phyloP scores from a whole-genome alignment of 176 grass and related monocot species.

The Ensete ventricosum region DNA sequence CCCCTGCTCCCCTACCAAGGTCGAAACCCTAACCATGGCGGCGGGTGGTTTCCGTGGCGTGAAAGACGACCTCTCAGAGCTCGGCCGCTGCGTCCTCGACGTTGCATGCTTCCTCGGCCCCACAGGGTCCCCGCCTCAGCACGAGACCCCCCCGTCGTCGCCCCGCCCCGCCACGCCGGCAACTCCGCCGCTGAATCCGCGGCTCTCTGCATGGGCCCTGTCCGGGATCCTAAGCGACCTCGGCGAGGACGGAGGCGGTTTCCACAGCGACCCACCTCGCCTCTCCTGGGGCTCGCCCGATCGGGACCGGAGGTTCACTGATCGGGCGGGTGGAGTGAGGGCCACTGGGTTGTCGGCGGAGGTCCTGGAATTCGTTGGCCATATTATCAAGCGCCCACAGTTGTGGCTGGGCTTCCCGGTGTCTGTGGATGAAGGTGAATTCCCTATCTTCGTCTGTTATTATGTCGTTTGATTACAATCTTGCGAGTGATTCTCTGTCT shows the following conservation, averaged over 20 bases:
- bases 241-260: conserved; percentile 64
- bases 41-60: conserved; percentile 70
- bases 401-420: conserved; percentile 15
- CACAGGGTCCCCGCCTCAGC: conserved; percentile 35
- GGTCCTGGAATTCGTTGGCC: conserved; percentile 7
- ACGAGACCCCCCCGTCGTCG: conserved; percentile 17
- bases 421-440: conserved; percentile 7
- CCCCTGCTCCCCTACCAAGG: background rate
- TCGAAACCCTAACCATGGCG: conserved; percentile 37
- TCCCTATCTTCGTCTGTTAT: background rate
- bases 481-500: too few relatives aligned
- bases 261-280: conserved; percentile 48
- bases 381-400: conserved; percentile 17
- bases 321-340: background rate
- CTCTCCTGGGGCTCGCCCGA: conserved; percentile 17
- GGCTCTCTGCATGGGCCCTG: conserved; percentile 23
- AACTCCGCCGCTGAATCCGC: background rate
- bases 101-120: conserved; percentile 93
- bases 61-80: conserved; percentile 83
- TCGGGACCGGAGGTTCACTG: background rate
- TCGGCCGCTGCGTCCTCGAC: conserved; percentile 74
- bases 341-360: conserved; percentile 3
- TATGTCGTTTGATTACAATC: too few relatives aligned
- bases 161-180: conserved; percentile 20
- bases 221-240: conserved; percentile 73